Conservation (phyloP, 78 protist genomes). For the Protostelium mycophagum region DNA sequence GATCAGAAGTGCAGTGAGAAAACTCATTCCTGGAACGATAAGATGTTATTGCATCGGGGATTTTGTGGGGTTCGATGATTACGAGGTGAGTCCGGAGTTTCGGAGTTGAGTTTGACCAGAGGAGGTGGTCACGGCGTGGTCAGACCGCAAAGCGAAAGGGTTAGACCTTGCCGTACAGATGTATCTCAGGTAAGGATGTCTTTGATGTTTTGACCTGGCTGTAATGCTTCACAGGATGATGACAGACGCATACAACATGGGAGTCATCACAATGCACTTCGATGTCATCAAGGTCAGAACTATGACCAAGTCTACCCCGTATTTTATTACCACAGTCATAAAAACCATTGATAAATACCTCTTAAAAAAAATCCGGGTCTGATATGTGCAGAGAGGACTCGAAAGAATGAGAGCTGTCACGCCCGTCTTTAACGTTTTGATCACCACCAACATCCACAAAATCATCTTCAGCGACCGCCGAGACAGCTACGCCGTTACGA, state of each 20-base stretch:
- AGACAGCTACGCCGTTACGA: neutral
- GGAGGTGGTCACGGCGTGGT: neutral
- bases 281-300: too few relatives aligned
- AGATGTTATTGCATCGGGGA: neutral
- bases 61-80: neutral
- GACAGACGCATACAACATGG: neutral
- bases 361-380: too few relatives aligned
- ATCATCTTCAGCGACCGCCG: neutral
- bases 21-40: neutral
- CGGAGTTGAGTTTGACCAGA: neutral
- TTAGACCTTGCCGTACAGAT: neutral
- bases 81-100: neutral
- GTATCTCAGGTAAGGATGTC: neutral
- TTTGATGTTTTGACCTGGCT: too few relatives aligned
- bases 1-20: neutral
- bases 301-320: too few relatives aligned
- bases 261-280: neutral
- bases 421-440: neutral
- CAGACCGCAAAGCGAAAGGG: neutral
- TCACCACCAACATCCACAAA: neutral
- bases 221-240: neutral
- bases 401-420: neutral
- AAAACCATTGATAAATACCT: too few relatives aligned
- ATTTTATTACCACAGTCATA: too few relatives aligned
- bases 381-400: neutral